A percentile compares a stretch with the other conserved stretches of the same genome.
phyloP scores from a whole-genome alignment of 108 stramenopile genomes.

The Nannochloropsis granulata region DNA sequence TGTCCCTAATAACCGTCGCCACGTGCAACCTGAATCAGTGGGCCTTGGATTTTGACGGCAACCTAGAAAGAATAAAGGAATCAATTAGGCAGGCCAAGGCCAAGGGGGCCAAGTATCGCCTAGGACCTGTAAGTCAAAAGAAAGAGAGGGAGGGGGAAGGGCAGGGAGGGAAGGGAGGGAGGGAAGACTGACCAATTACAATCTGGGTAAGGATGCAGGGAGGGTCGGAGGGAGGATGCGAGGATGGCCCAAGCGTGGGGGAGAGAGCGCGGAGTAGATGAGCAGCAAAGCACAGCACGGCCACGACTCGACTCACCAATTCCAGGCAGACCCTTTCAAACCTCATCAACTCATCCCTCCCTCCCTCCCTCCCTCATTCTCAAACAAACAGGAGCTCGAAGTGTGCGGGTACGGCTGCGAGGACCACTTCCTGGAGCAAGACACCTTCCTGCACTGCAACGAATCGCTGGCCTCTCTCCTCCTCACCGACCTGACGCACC shows the following conservation, averaged over 20 bases:
- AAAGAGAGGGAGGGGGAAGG: too few relatives aligned
- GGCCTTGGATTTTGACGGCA: constrained; percentile 94
- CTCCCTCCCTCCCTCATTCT: too few relatives aligned
- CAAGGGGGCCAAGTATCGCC: constrained; percentile 64
- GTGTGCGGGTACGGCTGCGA: constrained; percentile 93
- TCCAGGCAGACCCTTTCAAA: too few relatives aligned
- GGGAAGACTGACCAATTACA: too few relatives aligned
- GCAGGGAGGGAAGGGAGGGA: too few relatives aligned
- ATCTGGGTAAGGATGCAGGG: too few relatives aligned
- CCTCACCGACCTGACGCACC: constrained; percentile 53
- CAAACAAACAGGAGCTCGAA: constrained; percentile 55
- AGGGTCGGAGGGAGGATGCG: too few relatives aligned
- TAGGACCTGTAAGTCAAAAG: constrained; percentile 50
- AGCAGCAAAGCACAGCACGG: too few relatives aligned
- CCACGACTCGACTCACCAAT: too few relatives aligned
- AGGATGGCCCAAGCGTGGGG: too few relatives aligned
- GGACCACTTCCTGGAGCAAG: constrained; percentile 89
- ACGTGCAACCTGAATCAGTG: constrained; percentile 97
- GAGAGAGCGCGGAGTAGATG: too few relatives aligned
- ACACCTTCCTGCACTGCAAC: constrained; percentile 90
- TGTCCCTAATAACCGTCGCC: constrained; percentile 55
- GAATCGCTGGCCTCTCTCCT: constrained; percentile 58
- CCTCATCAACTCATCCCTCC: too few relatives aligned
- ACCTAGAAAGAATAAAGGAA: constrained; percentile 47
- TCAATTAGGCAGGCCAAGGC: constrained; percentile 64